Conservation (phyloP, 805 yeast genomes). For the Kluyveromyces starmeri region DNA sequence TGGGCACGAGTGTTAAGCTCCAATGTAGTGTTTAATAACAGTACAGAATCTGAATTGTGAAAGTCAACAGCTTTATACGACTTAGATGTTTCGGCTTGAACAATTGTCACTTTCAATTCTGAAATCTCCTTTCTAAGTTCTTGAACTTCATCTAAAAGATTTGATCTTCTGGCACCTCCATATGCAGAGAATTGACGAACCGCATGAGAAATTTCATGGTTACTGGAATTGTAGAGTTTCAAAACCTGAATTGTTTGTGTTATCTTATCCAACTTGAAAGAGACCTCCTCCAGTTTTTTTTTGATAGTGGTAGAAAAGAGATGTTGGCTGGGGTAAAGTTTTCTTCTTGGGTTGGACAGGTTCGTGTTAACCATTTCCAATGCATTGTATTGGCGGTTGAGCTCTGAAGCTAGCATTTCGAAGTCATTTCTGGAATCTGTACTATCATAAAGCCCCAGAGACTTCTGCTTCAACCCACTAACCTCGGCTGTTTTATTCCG, state of each 20-base stretch:
- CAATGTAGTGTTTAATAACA: conserved; percentile 19
- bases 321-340: conserved; percentile 18
- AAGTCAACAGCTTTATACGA: background rate
- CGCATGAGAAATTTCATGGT: conserved; percentile 12
- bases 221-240: conserved; percentile 15
- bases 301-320: conserved; percentile 17
- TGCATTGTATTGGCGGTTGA: conserved; percentile 9
- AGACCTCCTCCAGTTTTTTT: conserved; percentile 12
- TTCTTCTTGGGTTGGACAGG: conserved; percentile 8
- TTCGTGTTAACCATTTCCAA: conserved; percentile 8
- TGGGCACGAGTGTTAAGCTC: conserved; percentile 19
- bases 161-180: conserved; percentile 13
- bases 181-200: conserved; percentile 11
- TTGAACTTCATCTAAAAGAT: conserved; percentile 17
- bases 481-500: background rate
- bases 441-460: background rate
- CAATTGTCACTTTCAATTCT: conserved; percentile 9
- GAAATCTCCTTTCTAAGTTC: conserved; percentile 17
- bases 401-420: background rate
- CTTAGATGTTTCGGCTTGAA: background rate
- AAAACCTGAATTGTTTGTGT: conserved; percentile 15
- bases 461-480: too few relatives aligned
- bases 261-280: conserved; percentile 12
- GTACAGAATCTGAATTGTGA: background rate
- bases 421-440: background rate